Conservation (phyloP, 306 rosid species). For the Prinsepia uniflora region DNA sequence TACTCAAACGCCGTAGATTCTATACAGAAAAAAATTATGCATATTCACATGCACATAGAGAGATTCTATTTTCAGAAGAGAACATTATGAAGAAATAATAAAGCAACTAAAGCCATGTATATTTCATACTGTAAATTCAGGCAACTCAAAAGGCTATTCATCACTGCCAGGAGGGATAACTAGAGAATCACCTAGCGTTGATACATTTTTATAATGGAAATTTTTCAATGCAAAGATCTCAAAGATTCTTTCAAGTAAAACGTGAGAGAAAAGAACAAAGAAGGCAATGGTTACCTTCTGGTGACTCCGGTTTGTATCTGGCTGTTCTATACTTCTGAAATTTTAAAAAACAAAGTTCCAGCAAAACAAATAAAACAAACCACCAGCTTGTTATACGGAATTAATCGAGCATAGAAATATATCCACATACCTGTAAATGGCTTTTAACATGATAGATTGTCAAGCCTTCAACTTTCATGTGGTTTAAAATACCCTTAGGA, state of each 20-base stretch:
- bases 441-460: conserved; percentile 97
- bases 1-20: conserved; percentile 9
- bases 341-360: conserved; percentile 12
- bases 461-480: conserved; percentile 82
- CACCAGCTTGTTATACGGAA: conserved; percentile 17
- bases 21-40: not conserved
- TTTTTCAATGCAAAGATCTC: not conserved
- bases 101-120: not conserved
- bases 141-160: not conserved
- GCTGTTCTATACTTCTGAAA: conserved; percentile 96
- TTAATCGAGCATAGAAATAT: conserved; percentile 1
- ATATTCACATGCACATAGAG: not conserved
- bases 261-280: conserved; percentile 21
- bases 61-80: not conserved
- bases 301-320: conserved; percentile 77
- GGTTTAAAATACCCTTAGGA: conserved; percentile 84
- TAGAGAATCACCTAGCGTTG: not conserved
- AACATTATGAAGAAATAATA: conserved; percentile 9
- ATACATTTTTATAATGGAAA: not conserved
- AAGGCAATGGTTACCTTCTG: conserved; percentile 60
- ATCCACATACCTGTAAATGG: conserved; percentile 70
- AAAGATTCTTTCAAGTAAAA: conserved; percentile 6
- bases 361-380: conserved; percentile 22
- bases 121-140: not conserved
- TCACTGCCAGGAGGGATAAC: not conserved